These are phyloP conservation scores for Triticum timopheevii DNA, from an alignment of 176 grass and related monocot species.

Conservation along the genomic window DNA sequence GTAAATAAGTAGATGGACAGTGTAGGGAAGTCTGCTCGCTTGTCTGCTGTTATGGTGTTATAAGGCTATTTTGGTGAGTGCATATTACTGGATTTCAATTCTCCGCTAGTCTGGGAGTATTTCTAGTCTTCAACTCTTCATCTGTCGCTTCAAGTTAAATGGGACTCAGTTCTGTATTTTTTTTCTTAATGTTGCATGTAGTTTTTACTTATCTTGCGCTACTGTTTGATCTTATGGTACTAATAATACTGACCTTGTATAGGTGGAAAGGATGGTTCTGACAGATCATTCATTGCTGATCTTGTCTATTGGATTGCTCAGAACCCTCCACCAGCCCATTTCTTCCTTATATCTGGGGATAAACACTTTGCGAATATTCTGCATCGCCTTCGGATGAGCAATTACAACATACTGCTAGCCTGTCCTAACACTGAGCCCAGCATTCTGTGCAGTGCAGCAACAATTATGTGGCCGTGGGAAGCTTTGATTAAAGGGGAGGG, in stretches of 20 bases:
- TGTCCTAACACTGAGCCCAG: constrained; percentile 27
- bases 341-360: constrained; percentile 90
- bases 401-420: constrained; percentile 91
- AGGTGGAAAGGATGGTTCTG: constrained; percentile 88
- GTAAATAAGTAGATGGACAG: not conserved
- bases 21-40: not conserved
- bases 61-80: not conserved
- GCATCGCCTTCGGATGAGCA: constrained; percentile 88
- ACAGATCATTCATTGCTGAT: constrained; percentile 72
- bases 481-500: constrained; percentile 63
- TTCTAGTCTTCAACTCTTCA: not conserved
- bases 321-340: constrained; percentile 93
- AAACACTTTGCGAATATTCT: constrained; percentile 73
- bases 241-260: constrained; percentile 30
- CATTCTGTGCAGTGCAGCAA: constrained; percentile 71
- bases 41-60: not conserved
- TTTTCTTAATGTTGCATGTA: constrained; percentile 4
- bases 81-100: not conserved
- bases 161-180: not conserved
- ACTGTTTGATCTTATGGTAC: constrained; percentile 15
- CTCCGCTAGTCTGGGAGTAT: not conserved
- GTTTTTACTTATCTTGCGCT: not conserved
- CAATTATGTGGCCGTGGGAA: constrained; percentile 85
- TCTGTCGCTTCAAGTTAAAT: constrained; percentile 10
- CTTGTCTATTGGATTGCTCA: constrained; percentile 77